Evolutionary conservation across 2,329 filamentous ascomycete genomes (phyloP), one percentile per base, ranked within the genome.

Genomic region (Pseudogymnoascus sp.): DNA sequence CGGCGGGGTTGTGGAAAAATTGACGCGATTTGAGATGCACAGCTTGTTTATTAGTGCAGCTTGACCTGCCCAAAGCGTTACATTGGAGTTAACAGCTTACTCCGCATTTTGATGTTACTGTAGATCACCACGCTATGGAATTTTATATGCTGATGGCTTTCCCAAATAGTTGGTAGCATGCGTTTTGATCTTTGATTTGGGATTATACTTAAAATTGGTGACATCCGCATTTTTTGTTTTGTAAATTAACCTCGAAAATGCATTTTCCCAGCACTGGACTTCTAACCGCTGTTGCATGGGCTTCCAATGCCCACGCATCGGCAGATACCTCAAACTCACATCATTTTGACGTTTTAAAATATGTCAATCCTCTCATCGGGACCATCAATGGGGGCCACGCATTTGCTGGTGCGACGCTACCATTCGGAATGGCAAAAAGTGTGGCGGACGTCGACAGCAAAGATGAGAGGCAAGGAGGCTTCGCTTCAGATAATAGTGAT

Each of bases 311-410:
- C 20, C 20, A 25, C 12, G 39, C 39, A 43, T 43, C 20, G 25
- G 20, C 39, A 22, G 39, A n/a, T 4, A 14, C 20, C 12, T n/a
- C 12, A 9, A 64, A 64, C 2, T 11, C 18, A 2, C 6, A 50
- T 18, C 54, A 47, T 14, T 70, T 68, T 36, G 73, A 78, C 64
- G 69, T 75, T 4, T 67, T 79, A 30, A 66, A 75, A 41, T 76
- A 74, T 66, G 70, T 79, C 22, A 72, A 84, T 68, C 81, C 80
- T 7, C 73, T 84, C 5, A 83, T 84, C 63, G 81, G 81, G 28
- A 81, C 80, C 14, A 76, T 73, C 3, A 79, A 80, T 70, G 81
- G 80, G 72, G 81, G 70, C 36, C 81, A 85, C 70, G 81, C 83
- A 25, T 84, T 84, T 63, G 76, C 81, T 2, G 82, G 81, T 11